These are phyloP conservation scores for Peltaster fructicola DNA, from an alignment of 2,329 filamentous ascomycete genomes.

Conservation along the genomic window DNA sequence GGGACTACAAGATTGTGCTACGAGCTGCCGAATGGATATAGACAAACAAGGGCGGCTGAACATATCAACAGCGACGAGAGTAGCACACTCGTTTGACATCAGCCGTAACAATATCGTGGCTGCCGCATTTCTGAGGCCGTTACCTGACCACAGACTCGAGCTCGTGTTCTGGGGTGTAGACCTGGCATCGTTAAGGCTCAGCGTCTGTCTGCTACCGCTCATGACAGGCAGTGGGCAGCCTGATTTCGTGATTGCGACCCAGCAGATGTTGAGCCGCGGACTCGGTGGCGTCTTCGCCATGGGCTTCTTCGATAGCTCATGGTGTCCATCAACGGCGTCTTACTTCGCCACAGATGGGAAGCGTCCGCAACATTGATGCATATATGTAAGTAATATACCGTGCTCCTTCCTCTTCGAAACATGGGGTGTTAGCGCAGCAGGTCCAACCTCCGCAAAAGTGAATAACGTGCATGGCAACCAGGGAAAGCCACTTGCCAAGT, in stretches of 20 bases:
- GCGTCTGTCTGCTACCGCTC: conserved; percentile 36
- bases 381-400: no score
- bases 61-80: no score
- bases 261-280: conserved; percentile 32
- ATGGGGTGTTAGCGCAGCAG: no score
- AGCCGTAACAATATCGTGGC: conserved; percentile 20
- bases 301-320: conserved; percentile 38
- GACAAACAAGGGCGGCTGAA: background rate
- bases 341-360: no score
- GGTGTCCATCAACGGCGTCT: conserved; percentile 32
- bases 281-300: conserved; percentile 34
- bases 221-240: conserved; percentile 40
- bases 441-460: no score
- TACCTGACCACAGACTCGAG: conserved; percentile 31
- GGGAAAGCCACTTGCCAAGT: no score
- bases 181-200: conserved; percentile 28
- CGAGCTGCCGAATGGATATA: conserved; percentile 8
- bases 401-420: no score
- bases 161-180: conserved; percentile 39
- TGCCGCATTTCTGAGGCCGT: conserved; percentile 34
- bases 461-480: no score
- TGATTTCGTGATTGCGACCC: conserved; percentile 35
- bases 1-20: background rate
- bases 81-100: conserved; percentile 4
- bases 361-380: no score